A percentile compares a stretch with the other conserved stretches of the same genome.
These are phyloP conservation scores for Tirmania nivea DNA, from an alignment of 495 filamentous ascomycete genomes.

Conservation along the genomic window DNA sequence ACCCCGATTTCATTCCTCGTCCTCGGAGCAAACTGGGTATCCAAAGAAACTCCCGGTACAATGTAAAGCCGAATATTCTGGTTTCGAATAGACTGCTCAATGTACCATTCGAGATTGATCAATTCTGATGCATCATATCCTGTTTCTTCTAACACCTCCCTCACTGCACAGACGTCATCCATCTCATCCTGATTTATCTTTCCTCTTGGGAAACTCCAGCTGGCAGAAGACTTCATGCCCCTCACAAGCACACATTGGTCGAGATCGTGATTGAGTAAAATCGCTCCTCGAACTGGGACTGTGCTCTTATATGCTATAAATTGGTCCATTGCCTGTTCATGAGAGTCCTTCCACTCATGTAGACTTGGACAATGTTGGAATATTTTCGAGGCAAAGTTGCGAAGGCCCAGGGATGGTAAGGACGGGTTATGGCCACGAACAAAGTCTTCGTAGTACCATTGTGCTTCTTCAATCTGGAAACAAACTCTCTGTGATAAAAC, in stretches of 20 bases:
- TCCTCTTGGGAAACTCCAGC: constrained; percentile 88
- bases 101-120: constrained; percentile 41
- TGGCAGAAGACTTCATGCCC: constrained; percentile 89
- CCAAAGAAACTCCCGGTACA: constrained; percentile 63
- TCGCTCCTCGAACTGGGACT: constrained; percentile 81
- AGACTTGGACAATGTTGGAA: constrained; percentile 74
- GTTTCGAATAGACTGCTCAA: constrained; percentile 72
- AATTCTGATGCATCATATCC: constrained; percentile 71
- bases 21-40: constrained; percentile 66
- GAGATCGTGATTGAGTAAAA: constrained; percentile 78
- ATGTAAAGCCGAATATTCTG: constrained; percentile 84
- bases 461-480: constrained; percentile 95
- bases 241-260: constrained; percentile 80
- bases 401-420: constrained; percentile 63
- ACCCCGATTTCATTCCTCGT: constrained; percentile 88
- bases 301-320: constrained; percentile 86
- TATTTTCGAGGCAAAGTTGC: constrained; percentile 63
- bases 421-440: constrained; percentile 72
- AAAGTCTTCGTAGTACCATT: constrained; percentile 99
- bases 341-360: constrained; percentile 12
- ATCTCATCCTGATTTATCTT: constrained; percentile 96
- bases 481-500: constrained; percentile 43
- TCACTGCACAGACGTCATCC: constrained; percentile 74
- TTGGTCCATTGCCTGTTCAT: constrained; percentile 61
- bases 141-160: constrained; percentile 91